Conservation (phyloP, 805 yeast genomes). For the Starmerella vitae region DNA sequence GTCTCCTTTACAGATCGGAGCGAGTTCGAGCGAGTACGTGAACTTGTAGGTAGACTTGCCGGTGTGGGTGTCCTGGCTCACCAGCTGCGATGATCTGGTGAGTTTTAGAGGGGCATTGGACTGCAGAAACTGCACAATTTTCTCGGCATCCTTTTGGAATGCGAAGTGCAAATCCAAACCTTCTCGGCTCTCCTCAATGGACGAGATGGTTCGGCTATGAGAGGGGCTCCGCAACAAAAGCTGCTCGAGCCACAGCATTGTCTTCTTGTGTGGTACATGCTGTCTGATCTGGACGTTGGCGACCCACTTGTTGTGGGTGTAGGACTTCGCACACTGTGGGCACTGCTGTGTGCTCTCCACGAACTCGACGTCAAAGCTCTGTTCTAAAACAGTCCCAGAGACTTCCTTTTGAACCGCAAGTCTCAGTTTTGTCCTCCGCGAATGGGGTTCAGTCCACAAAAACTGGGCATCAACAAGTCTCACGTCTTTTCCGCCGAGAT, state of each 20-base stretch:
- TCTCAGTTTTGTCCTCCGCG: constrained; percentile 82
- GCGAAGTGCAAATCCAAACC: constrained; percentile 91
- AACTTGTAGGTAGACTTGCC: constrained; percentile 81
- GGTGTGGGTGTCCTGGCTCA: constrained; percentile 83
- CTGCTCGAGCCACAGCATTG: constrained; percentile 90
- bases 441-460: constrained; percentile 98
- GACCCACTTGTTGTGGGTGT: constrained; percentile 94
- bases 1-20: constrained; percentile 94
- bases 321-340: constrained; percentile 95
- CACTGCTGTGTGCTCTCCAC: constrained; percentile 93
- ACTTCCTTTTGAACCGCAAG: constrained; percentile 96
- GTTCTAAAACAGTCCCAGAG: constrained; percentile 80
- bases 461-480: constrained; percentile 86
- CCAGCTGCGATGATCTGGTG: constrained; percentile 79
- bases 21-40: constrained; percentile 83
- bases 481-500: constrained; percentile 58
- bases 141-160: constrained; percentile 79
- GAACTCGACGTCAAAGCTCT: constrained; percentile 86
- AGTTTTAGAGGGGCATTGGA: constrained; percentile 74
- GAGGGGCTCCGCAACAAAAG: constrained; percentile 85
- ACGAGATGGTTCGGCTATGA: constrained; percentile 71
- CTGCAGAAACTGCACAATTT: constrained; percentile 79
- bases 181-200: constrained; percentile 83
- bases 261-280: constrained; percentile 92
- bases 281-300: constrained; percentile 96